Evolutionary conservation across 805 yeast genomes (phyloP).

Genomic region (Spathaspora boniae): DNA sequence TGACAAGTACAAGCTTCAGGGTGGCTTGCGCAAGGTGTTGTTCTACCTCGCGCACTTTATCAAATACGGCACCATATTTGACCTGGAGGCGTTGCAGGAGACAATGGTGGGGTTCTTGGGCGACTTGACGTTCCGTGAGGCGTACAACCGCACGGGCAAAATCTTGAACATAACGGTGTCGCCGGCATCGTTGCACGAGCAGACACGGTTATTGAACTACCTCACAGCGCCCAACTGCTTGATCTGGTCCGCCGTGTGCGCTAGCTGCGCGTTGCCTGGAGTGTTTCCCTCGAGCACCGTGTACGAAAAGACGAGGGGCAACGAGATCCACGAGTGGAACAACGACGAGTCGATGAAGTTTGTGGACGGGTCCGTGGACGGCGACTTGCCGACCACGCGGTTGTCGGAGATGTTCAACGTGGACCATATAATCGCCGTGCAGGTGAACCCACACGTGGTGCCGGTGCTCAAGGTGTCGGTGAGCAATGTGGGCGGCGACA

Average conservation of each 20-base stretch:
- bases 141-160: slow-evolving; percentile 89
- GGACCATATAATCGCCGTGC: slow-evolving; percentile 95
- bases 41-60: slow-evolving; percentile 49
- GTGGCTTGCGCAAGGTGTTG: slow-evolving; percentile 45
- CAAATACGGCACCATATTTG: slow-evolving; percentile 89
- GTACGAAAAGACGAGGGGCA: slow-evolving; percentile 77
- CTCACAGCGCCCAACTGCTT: slow-evolving; percentile 78
- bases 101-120: slow-evolving; percentile 83
- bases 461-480: slow-evolving; percentile 75
- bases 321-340: slow-evolving; percentile 76
- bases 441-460: slow-evolving; percentile 93
- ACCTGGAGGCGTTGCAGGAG: slow-evolving; percentile 61
- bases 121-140: slow-evolving; percentile 88
- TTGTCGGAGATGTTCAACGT: slow-evolving; percentile 96
- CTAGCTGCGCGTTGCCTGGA: slow-evolving; percentile 92
- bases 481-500: slow-evolving; percentile 65
- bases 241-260: slow-evolving; percentile 87
- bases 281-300: slow-evolving; percentile 83
- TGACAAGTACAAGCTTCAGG: slow-evolving; percentile 9
- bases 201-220: slow-evolving; percentile 77
- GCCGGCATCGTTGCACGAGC: slow-evolving; percentile 86
- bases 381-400: slow-evolving; percentile 87
- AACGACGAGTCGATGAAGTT: slow-evolving; percentile 69
- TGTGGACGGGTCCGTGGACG: slow-evolving; percentile 95
- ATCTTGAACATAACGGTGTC: slow-evolving; percentile 94